Percentiles rank a stretch among this genome's conserved stretches.
These are phyloP conservation scores for Penicillium brasilianum DNA, from an alignment of 2,329 filamentous ascomycete genomes.

Conservation along the genomic window DNA sequence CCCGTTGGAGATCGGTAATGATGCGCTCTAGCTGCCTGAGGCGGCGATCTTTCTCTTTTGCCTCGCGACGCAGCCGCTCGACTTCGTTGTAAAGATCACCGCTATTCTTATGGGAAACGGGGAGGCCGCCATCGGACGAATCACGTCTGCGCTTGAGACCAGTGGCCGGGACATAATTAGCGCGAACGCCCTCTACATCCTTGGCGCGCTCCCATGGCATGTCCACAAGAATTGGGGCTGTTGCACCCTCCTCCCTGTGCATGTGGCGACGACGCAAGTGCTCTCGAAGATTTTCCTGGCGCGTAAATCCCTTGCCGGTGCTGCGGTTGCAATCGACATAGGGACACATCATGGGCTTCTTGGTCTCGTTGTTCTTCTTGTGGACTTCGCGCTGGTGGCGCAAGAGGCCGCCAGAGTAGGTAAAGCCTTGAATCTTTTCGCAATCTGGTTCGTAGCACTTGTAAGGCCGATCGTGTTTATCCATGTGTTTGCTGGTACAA, in stretches of 20 bases:
- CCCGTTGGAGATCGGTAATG: conserved; percentile 43
- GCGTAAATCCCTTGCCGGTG: conserved; percentile 3
- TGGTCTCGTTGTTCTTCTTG: not conserved
- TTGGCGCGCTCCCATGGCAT: conserved; percentile 34
- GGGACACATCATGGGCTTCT: conserved; percentile 5
- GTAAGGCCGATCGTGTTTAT: conserved; percentile 5
- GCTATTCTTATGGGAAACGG: conserved; percentile 49
- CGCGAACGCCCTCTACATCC: no score
- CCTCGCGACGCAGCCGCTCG: conserved; percentile 68
- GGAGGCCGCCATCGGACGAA: conserved; percentile 37
- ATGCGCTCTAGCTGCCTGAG: conserved; percentile 49
- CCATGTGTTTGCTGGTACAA: conserved; percentile 1
- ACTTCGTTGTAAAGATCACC: conserved; percentile 64
- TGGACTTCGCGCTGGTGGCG: conserved; percentile 5
- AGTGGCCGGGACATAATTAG: conserved; percentile 34
- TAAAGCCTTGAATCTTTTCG: not conserved
- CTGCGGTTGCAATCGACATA: not conserved
- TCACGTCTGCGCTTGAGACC: conserved; percentile 44
- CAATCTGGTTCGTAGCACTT: not conserved
- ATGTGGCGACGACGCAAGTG: conserved; percentile 4
- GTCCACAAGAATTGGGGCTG: conserved; percentile 27
- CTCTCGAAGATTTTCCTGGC: not conserved
- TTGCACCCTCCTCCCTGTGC: not conserved
- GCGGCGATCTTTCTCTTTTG: conserved; percentile 58
- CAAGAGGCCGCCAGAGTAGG: not conserved